phyloP scores from a whole-genome alignment of 305 asterid species.

The Solanum hybrid region DNA sequence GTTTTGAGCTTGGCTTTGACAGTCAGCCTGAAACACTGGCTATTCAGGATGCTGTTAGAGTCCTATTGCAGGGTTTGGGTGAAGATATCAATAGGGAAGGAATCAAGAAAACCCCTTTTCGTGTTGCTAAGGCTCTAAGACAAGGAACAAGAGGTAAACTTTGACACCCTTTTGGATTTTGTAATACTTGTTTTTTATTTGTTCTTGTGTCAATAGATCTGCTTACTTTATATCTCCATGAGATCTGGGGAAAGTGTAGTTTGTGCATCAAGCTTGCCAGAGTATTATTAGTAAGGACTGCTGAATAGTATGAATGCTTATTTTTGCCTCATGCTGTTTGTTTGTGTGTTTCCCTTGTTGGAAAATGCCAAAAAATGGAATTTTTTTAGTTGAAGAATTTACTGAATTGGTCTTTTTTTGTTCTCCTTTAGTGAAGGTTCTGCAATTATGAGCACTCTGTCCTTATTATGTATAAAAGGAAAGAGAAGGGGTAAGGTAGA shows the following conservation, averaged over 20 bases:
- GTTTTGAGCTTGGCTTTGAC: constrained; percentile 45
- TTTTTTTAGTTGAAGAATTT: not conserved
- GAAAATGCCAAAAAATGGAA: not conserved
- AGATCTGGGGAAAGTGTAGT: not conserved
- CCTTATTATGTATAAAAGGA: not conserved
- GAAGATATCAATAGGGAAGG: constrained; percentile 93
- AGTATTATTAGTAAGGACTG: not conserved
- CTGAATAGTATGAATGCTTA: not conserved
- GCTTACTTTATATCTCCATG: not conserved
- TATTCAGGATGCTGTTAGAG: constrained; percentile 79
- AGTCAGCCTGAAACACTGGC: constrained; percentile 37
- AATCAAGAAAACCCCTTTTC: constrained; percentile 65
- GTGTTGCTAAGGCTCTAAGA: constrained; percentile 83
- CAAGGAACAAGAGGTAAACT: constrained; percentile 81
- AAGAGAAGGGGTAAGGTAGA: not conserved
- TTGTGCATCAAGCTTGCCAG: not conserved
- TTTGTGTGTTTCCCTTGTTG: not conserved
- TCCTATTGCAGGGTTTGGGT: constrained; percentile 76
- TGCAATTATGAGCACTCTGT: not conserved
- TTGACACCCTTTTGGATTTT: not conserved
- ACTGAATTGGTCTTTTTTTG: not conserved
- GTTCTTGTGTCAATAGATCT: not conserved
- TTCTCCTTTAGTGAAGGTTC: not conserved
- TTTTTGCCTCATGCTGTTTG: not conserved
- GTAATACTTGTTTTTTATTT: not conserved